Evolutionary conservation across 768 basidiomycete species (phyloP), one percentile per base, ranked within the genome.

Genomic region (Lactarius trivialis): DNA sequence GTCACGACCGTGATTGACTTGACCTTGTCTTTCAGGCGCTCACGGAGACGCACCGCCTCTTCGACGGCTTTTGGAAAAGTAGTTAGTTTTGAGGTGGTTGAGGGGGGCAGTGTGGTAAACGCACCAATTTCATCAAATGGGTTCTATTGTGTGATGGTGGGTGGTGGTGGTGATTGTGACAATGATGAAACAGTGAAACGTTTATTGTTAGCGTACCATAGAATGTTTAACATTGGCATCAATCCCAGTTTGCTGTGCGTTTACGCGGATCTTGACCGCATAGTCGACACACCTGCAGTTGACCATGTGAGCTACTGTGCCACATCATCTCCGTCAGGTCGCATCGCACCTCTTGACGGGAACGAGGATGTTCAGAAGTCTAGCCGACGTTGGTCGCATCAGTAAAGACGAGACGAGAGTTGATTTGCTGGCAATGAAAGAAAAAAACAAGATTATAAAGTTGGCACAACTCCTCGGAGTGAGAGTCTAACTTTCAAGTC

Each of bases 141-240:
- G 75, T 98, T 98, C 95, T 98, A 69, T 7, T 57, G 50, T 14
- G 9, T 0, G 41, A 65, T 17, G 63, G 60, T 41, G 28, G n/a
- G 30, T 28, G 48, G 24, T 50, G 21, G 48, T 26, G 48, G 11
- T 26, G 50, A n/a, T 48, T 12, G 32, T 32, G 36, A n/a, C n/a
- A n/a, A n/a, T n/a, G n/a, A n/a, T n/a, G n/a, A n/a, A 36, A 43
- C 21, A 55, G n/a, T 8, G 26, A 54, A 36, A 55, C 52, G 50
- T 24, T 14, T 36, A 14, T 8, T 11, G 36, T 36, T 7, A 14
- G 11, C 86, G 68, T 67, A 94, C 96, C 95, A 99, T 98, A 2
- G 93, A 95, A 76, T 99, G 97, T 81, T 99, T 99, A 68, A 97
- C 96, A 73, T 89, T 93, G 60, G 91, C 87, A 79, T 99, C 96